Percentiles rank a stretch among this genome's conserved stretches.
Evolutionary conservation across 108 stramenopile genomes (phyloP).

Genomic region (Skeletonema grethae): DNA sequence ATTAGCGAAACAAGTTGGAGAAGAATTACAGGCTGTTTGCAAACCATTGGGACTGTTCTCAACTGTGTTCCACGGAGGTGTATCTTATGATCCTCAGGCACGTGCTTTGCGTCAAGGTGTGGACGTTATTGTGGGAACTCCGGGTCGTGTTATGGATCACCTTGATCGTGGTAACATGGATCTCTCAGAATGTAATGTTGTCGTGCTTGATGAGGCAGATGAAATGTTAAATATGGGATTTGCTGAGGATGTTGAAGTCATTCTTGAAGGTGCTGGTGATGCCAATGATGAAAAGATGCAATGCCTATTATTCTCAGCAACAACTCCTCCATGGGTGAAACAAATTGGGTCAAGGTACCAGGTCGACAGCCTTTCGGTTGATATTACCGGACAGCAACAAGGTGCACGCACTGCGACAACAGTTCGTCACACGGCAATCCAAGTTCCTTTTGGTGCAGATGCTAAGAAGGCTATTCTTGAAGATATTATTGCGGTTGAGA

Average conservation of each 20-base stretch:
- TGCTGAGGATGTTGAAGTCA: constrained; percentile 96
- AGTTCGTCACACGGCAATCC: constrained; percentile 93
- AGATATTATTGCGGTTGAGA: constrained; percentile 93
- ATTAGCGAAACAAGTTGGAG: constrained; percentile 97
- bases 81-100: constrained; percentile 91
- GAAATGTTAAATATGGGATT: constrained; percentile 99
- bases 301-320: constrained; percentile 97
- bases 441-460: constrained; percentile 86
- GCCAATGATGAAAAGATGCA: constrained; percentile 83
- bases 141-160: constrained; percentile 98
- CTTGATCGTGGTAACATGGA: constrained; percentile 64
- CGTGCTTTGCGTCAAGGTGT: constrained; percentile 79
- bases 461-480: constrained; percentile 71
- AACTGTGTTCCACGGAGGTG: constrained; percentile 93
- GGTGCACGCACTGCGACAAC: constrained; percentile 92
- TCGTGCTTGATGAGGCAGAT: constrained; percentile 98
- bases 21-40: constrained; percentile 83
- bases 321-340: constrained; percentile 96
- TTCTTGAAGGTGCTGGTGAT: constrained; percentile 80
- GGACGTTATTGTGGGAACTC: constrained; percentile 98
- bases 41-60: constrained; percentile 74
- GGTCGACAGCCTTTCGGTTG: constrained; percentile 85
- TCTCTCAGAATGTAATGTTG: constrained; percentile 55
- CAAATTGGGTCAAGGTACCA: constrained; percentile 91
- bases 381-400: constrained; percentile 80